Base-by-base conservation (phyloP, 78 protist species). In the Dictyostelium intermedium region DNA sequence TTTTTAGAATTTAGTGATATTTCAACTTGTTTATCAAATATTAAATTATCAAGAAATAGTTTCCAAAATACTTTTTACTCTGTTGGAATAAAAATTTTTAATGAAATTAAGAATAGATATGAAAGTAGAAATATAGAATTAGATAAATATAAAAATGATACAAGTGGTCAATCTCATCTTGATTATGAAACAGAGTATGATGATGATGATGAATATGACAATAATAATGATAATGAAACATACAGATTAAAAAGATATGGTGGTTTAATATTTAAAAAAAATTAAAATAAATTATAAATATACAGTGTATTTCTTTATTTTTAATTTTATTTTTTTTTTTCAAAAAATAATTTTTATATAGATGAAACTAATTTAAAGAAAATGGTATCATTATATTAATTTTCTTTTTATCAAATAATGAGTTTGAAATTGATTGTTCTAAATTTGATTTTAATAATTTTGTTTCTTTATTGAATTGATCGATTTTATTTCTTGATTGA, bases 381-480 rank as follows among this genome's bases (percentile, higher is more conserved):
- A 41, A 77, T 77, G 82, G 82, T 41, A 77, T 77, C 82, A 82
- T 60, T 5, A 82, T 56, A 60, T 82, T 82, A 8, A 82, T 35
- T 34, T 82, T 82, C 16, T 82, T 82, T 34, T 82, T 82, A 2
- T 82, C 76, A 82, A 82, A 82, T 56, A 82, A 35, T 16, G 61
- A 5, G 30, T 16, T 27, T 35, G 86, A 82, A 18, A 87, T n/a
- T 7, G 81, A 11, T 43, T 23, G 25, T 53, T 87, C 86, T 20
- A 87, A 30, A 53, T 79, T 76, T 43, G 63, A 61, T 37, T 79
- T 76, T 63, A 87, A 35, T 10, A 9, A 2, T 87, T 32, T 76
- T 8, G 93, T 87, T 43, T 87, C 85, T 23, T 78, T 63, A 11
- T n/a, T 79, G 3, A 78, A 34, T 66, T 56, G 85, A 25, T 87